Percentiles rank a stretch among this genome's conserved stretches.
These are phyloP conservation scores for Pharnaceum exiguum DNA, from an alignment of 148 eudicot genomes.

Conservation along the genomic window DNA sequence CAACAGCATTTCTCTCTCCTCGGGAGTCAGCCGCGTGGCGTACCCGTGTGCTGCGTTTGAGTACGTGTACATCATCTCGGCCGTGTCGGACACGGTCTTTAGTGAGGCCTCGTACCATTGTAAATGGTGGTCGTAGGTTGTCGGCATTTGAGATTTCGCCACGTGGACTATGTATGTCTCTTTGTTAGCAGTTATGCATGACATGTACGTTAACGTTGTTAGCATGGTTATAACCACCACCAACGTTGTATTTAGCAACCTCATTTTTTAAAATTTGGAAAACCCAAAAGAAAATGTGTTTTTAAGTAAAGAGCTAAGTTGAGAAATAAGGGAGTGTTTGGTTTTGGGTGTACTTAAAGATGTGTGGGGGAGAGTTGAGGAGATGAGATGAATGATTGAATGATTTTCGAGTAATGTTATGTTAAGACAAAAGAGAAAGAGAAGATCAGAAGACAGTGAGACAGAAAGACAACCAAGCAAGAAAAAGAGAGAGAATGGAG, in stretches of 20 bases:
- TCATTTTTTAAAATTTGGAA: background rate
- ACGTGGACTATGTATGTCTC: constrained; percentile 50
- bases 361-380: background rate
- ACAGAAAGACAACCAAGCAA: constrained; percentile 4
- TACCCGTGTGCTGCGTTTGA: constrained; percentile 43
- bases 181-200: constrained; percentile 13
- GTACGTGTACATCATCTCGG: constrained; percentile 54
- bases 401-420: no score
- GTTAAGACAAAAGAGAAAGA: no score
- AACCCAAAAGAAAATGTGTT: background rate
- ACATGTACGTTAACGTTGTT: no score
- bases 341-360: background rate
- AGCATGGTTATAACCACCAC: background rate
- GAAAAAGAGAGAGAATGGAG: constrained; percentile 9
- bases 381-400: background rate
- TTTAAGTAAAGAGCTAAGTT: no score
- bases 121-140: constrained; percentile 28
- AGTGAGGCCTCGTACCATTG: constrained; percentile 50
- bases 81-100: constrained; percentile 43
- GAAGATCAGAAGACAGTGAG: background rate
- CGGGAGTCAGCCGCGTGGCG: constrained; percentile 38
- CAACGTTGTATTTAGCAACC: background rate
- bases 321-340: background rate
- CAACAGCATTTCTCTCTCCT: constrained; percentile 28
- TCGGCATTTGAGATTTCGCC: constrained; percentile 46